A percentile compares a stretch with the other conserved stretches of the same genome.
Evolutionary conservation across 768 basidiomycete species (phyloP).

Genomic region (Daedaleopsis nitida): DNA sequence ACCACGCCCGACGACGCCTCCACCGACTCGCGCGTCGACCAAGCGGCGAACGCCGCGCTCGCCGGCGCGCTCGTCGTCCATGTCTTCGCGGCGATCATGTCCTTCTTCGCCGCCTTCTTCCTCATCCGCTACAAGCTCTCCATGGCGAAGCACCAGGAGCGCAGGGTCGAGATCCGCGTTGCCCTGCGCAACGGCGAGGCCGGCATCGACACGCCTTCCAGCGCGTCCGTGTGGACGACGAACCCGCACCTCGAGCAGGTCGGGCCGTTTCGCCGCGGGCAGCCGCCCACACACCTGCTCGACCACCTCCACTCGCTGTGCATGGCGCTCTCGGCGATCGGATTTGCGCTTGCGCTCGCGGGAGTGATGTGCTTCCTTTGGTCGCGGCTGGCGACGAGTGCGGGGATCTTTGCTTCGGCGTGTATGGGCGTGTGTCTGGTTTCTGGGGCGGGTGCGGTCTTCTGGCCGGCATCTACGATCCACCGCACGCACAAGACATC

Average conservation of each 20-base stretch:
- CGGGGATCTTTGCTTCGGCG: slow-evolving; percentile 44
- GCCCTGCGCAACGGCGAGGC: slow-evolving; percentile 11
- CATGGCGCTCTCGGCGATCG: slow-evolving; percentile 45
- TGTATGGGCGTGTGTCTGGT: slow-evolving; percentile 41
- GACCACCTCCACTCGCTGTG: slow-evolving; percentile 52
- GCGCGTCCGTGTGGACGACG: slow-evolving; percentile 31
- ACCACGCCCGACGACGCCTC: slow-evolving; percentile 35
- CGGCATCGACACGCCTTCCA: background rate
- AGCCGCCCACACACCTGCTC: slow-evolving; percentile 47
- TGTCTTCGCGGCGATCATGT: slow-evolving; percentile 47
- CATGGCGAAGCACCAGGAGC: slow-evolving; percentile 51
- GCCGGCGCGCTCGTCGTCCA: slow-evolving; percentile 55
- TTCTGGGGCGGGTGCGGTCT: slow-evolving; percentile 13
- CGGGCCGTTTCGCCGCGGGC: slow-evolving; percentile 42
- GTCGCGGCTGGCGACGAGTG: slow-evolving; percentile 46
- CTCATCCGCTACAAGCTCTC: slow-evolving; percentile 54
- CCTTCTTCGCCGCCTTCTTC: slow-evolving; percentile 59
- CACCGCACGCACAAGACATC: background rate
- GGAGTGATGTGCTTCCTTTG: slow-evolving; percentile 56
- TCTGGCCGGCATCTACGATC: background rate
- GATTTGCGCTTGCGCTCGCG: slow-evolving; percentile 51
- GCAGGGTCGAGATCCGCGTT: slow-evolving; percentile 36
- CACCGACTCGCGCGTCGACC: background rate
- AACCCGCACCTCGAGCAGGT: slow-evolving; percentile 55
- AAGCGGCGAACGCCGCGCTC: slow-evolving; percentile 46